Evolutionary conservation across 2,329 filamentous ascomycete genomes (phyloP), one percentile per base, ranked within the genome.

Genomic region (Grosmannia huntii): DNA sequence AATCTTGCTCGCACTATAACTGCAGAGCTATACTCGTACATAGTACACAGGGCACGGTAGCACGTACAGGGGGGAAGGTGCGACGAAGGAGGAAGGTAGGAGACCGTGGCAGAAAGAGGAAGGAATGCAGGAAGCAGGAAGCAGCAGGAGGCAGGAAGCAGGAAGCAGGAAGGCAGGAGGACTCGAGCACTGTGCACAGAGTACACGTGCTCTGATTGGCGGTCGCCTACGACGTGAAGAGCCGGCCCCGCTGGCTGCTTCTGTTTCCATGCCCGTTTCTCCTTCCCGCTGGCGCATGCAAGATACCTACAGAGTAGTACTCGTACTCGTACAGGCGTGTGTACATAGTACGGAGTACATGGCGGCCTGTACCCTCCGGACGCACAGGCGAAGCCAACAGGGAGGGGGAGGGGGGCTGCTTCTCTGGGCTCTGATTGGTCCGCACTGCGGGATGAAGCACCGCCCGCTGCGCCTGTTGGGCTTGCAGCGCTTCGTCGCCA

Each of bases 401-500:
- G 12, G 16, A 38, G 12, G 36, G 12, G 44, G 44, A 44, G 41
- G 25, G 25, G 14, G 23, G 27, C 10, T 6, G 23, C 23, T n/a
- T 23, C 21, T 58, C 33, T 44, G 59, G 16, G 50, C 33, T 44
- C 33, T 58, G 59, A 44, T 60, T 60, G 59, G 59, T 57, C 55
- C 6, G 23, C 44, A 12, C 44, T 3, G 23, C 50, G 25, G 28
- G 23, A 52, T 19, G 50, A 21, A 55, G 52, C 52, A 55, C 53
- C 19, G 36, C 36, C 56, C 36, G 16, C 44, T 31, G 57, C 41
- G 44, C 44, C 53, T 36, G 49, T 56, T 60, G 41, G 54, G 41
- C 48, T 36, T 48, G 56, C 44, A 60, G 58, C 60, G 58, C 56
- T 58, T 60, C 55, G 36, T 58, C 48, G 52, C 60, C 60, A 60